phyloP scores from a whole-genome alignment of 2,329 filamentous ascomycete species.

The Dactylella cylindrospora region DNA sequence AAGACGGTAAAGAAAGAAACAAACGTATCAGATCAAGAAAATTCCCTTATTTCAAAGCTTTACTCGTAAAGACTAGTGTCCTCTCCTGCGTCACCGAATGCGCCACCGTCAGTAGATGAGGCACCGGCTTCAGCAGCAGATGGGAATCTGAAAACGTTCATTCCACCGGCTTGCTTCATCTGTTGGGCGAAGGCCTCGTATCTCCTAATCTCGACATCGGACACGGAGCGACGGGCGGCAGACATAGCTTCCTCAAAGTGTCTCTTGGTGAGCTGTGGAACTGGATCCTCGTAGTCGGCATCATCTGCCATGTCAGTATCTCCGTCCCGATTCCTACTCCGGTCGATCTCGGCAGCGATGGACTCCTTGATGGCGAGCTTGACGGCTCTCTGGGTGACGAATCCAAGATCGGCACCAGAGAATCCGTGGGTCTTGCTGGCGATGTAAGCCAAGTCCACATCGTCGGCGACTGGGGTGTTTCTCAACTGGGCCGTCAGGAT shows the following conservation, averaged over 20 bases:
- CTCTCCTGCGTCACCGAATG: constrained; percentile 83
- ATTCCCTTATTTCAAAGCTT: constrained; percentile 49
- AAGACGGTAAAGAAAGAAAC: constrained; percentile 26
- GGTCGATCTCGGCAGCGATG: constrained; percentile 84
- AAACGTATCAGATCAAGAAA: constrained; percentile 39
- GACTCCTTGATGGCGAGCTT: constrained; percentile 99
- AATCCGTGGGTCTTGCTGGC: constrained; percentile 97
- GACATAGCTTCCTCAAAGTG: constrained; percentile 99
- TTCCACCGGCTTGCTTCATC: constrained; percentile 96
- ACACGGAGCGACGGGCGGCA: constrained; percentile 87
- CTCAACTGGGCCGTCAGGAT: constrained; percentile 95
- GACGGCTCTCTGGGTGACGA: constrained; percentile 97
- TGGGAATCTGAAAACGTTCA: constrained; percentile 98
- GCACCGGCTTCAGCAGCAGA: constrained; percentile 60
- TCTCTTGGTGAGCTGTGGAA: constrained; percentile 90
- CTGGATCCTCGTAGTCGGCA: constrained; percentile 80
- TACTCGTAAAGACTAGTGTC: constrained; percentile 98
- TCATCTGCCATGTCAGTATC: constrained; percentile 70
- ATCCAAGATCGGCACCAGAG: constrained; percentile 98
- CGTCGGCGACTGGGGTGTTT: constrained; percentile 88
- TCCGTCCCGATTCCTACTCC: constrained; percentile 83
- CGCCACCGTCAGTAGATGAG: constrained; percentile 55
- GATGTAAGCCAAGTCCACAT: constrained; percentile 88
- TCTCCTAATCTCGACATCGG: constrained; percentile 92
- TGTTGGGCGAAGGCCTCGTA: constrained; percentile 98